Evolutionary conservation across 164 flowering plant species (phyloP).

Genomic region (Piper betle): DNA sequence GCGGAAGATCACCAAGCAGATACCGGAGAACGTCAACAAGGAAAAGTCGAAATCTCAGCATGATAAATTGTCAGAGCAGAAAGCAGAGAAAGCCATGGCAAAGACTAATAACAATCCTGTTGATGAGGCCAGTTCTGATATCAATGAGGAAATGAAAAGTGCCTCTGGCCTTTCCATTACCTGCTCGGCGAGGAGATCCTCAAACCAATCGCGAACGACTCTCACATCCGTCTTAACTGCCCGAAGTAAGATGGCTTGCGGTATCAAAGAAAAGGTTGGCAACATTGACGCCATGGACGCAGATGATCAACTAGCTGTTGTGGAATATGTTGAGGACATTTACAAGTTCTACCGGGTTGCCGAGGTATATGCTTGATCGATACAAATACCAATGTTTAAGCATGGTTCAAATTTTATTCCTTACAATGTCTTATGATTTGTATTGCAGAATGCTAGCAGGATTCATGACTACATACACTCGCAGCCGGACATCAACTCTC

Average conservation of each 20-base stretch:
- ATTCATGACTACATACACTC: conserved; percentile 50
- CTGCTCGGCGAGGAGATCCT: no score
- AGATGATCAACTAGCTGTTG: conserved; percentile 62
- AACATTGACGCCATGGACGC: conserved; percentile 76
- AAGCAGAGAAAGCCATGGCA: conserved; percentile 22
- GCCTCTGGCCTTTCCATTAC: no score
- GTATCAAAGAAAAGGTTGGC: conserved; percentile 38
- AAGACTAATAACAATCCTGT: conserved; percentile 25
- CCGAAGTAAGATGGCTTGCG: conserved; percentile 88
- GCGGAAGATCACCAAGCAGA: conserved; percentile 30
- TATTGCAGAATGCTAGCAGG: conserved; percentile 36
- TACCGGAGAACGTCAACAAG: no score
- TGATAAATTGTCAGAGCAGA: no score
- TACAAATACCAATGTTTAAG: not conserved
- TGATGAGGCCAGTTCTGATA: conserved; percentile 48
- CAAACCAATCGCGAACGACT: conserved; percentile 13
- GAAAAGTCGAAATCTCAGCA: no score
- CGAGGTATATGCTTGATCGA: conserved; percentile 31
- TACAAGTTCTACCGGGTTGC: conserved; percentile 58
- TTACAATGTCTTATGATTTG: not conserved
- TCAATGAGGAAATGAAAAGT: conserved; percentile 18
- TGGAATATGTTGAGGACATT: conserved; percentile 83
- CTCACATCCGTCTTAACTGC: conserved; percentile 63
- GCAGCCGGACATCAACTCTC: conserved; percentile 62
- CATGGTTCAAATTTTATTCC: no score